Conservation (phyloP, 2,329 filamentous ascomycete genomes). For the Pyricularia pennisetigena region DNA sequence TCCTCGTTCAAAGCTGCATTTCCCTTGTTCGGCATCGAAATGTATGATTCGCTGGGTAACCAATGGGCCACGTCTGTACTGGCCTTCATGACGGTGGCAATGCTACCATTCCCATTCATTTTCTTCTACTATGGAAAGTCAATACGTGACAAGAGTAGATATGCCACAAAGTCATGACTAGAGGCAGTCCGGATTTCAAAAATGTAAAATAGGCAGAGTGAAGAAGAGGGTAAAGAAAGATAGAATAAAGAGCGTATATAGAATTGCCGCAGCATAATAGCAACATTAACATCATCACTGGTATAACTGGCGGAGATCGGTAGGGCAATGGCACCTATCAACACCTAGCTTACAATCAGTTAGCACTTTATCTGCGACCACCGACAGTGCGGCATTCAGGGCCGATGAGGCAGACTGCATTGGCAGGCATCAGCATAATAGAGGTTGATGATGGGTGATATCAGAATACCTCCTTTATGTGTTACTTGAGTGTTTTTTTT, state of each 20-base stretch:
- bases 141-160: slow-evolving; percentile 45
- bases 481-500: neutral
- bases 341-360: neutral
- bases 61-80: slow-evolving; percentile 59
- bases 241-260: neutral
- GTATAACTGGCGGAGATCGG: neutral
- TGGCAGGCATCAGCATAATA: neutral
- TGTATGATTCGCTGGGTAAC: slow-evolving; percentile 61
- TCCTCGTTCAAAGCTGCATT: slow-evolving; percentile 48
- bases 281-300: neutral
- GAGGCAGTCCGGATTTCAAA: neutral
- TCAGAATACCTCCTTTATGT: neutral
- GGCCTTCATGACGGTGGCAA: slow-evolving; percentile 49
- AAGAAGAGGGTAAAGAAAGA: too few relatives aligned
- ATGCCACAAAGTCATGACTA: slow-evolving; percentile 24
- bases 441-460: neutral
- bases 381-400: neutral
- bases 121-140: slow-evolving; percentile 52
- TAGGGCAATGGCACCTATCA: neutral
- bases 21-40: slow-evolving; percentile 62
- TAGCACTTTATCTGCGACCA: neutral
- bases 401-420: neutral
- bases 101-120: slow-evolving; percentile 55
- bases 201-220: neutral
- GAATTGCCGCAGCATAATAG: neutral